These are phyloP conservation scores for Debaryomyces fabryi DNA, from an alignment of 1,139 yeast species.

Conservation along the genomic window DNA sequence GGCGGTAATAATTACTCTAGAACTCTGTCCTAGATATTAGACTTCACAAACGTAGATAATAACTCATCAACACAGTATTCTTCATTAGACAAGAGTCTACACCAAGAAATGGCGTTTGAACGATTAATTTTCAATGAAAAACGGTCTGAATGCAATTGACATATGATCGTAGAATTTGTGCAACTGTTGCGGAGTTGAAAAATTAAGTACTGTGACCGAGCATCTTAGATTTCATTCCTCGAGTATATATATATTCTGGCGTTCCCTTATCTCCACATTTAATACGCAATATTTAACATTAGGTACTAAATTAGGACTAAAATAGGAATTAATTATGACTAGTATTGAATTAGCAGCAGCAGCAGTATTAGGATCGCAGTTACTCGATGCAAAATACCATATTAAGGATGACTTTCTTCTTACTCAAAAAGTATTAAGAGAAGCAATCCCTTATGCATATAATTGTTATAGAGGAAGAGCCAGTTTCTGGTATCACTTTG, in stretches of 20 bases:
- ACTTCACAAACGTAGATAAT: background rate
- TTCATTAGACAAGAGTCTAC: background rate
- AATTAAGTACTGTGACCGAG: background rate
- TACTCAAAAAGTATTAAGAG: conserved; percentile 42
- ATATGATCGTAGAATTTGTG: background rate
- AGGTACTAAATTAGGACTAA: background rate
- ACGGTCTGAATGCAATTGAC: background rate
- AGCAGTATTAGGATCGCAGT: conserved; percentile 44
- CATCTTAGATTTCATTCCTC: background rate
- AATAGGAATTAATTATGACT: background rate
- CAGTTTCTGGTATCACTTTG: conserved; percentile 71
- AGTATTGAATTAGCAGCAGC: conserved; percentile 48
- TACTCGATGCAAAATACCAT: conserved; percentile 56
- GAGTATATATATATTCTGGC: background rate
- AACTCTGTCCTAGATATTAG: background rate
- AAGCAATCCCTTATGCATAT: conserved; percentile 47
- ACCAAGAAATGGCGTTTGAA: background rate
- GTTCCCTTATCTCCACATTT: background rate
- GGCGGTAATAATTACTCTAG: background rate
- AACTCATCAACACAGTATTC: background rate
- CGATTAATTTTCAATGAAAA: background rate
- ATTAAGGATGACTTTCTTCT: conserved; percentile 57
- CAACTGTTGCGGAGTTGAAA: background rate
- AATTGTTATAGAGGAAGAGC: conserved; percentile 50
- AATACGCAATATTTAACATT: background rate